Conservation (phyloP, 1,284 basidiomycete species). For the Quambalaria eucalypti region DNA sequence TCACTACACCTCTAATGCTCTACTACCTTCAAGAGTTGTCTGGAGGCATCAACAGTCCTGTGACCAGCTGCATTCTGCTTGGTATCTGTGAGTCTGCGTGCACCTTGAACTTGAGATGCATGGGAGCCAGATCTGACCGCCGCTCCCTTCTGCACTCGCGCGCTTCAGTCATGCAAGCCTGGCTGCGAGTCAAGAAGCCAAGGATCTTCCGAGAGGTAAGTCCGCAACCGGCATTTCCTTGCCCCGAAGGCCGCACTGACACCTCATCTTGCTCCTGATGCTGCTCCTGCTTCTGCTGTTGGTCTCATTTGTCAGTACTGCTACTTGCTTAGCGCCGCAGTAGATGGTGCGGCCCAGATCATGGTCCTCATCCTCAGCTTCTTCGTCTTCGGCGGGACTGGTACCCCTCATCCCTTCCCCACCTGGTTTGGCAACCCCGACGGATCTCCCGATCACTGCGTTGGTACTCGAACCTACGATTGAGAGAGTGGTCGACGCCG, state of each 20-base stretch:
- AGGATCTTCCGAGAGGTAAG: conserved; percentile 47
- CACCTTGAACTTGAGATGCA: no score
- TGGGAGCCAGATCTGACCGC: no score
- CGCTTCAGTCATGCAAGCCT: background rate
- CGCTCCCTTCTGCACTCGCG: no score
- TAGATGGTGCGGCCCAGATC: conserved; percentile 62
- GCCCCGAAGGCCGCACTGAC: no score
- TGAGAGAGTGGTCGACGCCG: no score
- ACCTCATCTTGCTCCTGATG: no score
- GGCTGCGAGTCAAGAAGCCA: background rate
- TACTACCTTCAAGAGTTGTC: background rate
- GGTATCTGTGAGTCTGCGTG: no score
- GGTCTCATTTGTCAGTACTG: no score
- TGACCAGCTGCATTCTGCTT: conserved; percentile 58
- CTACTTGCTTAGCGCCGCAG: conserved; percentile 59
- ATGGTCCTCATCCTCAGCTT: conserved; percentile 63
- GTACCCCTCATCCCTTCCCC: conserved; percentile 36
- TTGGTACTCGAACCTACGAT: no score
- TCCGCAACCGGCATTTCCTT: no score
- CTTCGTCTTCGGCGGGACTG: conserved; percentile 61
- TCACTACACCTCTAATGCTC: background rate
- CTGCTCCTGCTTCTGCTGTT: no score
- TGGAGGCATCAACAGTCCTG: conserved; percentile 55
- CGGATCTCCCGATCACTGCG: background rate
- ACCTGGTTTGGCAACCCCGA: conserved; percentile 3